Evolutionary conservation across 1,139 yeast species (phyloP).

Genomic region (Ogataea hybrid): DNA sequence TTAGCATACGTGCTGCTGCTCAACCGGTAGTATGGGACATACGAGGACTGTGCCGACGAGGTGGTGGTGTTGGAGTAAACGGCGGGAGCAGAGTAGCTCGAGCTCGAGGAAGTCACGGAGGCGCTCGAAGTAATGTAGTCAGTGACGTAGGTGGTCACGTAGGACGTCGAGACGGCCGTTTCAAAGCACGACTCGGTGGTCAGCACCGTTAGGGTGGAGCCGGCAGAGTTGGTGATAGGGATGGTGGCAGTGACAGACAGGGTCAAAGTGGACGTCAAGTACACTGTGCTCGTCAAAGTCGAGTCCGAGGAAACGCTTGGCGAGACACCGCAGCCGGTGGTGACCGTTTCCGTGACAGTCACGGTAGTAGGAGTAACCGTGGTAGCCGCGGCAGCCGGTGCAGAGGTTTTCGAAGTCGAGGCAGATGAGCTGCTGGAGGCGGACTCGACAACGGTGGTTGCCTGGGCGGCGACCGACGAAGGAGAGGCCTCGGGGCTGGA

Average conservation of each 20-base stretch:
- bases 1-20: conserved; percentile 8
- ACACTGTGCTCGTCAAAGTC: conserved; percentile 14
- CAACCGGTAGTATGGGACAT: conserved; percentile 10
- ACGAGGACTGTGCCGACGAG: conserved; percentile 5
- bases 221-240: conserved; percentile 29
- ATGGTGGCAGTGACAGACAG: conserved; percentile 32
- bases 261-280: conserved; percentile 22
- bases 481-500: conserved; percentile 2
- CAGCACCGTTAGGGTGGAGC: conserved; percentile 25
- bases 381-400: conserved; percentile 14
- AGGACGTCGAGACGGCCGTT: conserved; percentile 28
- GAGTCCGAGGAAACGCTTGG: conserved; percentile 6
- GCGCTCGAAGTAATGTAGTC: conserved; percentile 5
- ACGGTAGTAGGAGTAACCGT: conserved; percentile 21
- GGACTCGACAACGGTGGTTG: background rate
- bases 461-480: conserved; percentile 11
- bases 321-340: conserved; percentile 9
- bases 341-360: conserved; percentile 25
- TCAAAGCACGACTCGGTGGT: conserved; percentile 30
- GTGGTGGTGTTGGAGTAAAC: conserved; percentile 1
- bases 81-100: conserved; percentile 2
- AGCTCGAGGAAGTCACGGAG: conserved; percentile 5
- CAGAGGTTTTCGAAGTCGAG: conserved; percentile 16
- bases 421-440: conserved; percentile 6
- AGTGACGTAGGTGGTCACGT: conserved; percentile 16